Evolutionary conservation across 495 filamentous ascomycete genomes (phyloP).

Genomic region (Paragyromitra xinjiangensis): DNA sequence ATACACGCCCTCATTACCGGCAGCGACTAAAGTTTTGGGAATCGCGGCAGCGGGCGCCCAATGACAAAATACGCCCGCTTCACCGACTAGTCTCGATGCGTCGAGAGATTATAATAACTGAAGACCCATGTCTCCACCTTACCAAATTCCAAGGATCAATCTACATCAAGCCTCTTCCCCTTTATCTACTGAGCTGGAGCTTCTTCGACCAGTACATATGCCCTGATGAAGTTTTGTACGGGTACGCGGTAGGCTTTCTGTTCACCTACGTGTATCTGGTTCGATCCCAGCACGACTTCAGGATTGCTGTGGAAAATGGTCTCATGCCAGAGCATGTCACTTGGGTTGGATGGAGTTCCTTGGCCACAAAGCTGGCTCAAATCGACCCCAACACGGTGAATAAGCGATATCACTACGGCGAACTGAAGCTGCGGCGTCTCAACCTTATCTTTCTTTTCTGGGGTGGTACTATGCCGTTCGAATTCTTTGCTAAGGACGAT

Average conservation of each 20-base stretch:
- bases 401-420: constrained; percentile 5
- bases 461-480: not conserved
- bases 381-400: not conserved
- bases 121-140: constrained; percentile 10
- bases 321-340: not conserved
- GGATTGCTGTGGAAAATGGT: not conserved
- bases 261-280: not conserved
- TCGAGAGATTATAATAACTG: not conserved
- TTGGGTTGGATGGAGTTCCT: not conserved
- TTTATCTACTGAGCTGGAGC: not conserved
- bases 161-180: not conserved
- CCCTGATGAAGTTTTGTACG: not conserved
- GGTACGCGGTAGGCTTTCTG: constrained; percentile 9
- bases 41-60: not conserved
- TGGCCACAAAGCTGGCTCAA: not conserved
- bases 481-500: too few relatives aligned
- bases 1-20: not conserved
- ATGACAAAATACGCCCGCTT: not conserved
- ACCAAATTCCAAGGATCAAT: not conserved
- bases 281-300: not conserved
- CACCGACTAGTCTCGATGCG: not conserved
- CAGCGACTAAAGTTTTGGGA: not conserved
- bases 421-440: not conserved
- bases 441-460: not conserved
- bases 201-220: constrained; percentile 1